phyloP scores from a whole-genome alignment of 192 early-diverging fungal species.

The Coemansia sp. region DNA sequence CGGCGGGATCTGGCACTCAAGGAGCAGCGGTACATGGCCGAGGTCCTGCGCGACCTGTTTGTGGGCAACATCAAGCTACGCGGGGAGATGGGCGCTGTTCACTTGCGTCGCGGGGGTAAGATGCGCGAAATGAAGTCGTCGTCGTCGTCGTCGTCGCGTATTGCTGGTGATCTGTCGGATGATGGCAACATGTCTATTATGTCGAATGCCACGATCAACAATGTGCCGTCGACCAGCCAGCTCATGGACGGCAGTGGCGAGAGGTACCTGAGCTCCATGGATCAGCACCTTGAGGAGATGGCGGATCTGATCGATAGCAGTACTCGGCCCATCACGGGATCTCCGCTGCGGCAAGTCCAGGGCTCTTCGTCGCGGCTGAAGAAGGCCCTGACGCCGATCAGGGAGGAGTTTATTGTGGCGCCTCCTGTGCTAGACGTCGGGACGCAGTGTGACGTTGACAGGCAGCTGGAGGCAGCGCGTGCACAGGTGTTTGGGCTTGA shows the following conservation, averaged over 20 bases:
- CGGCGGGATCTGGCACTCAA: constrained; percentile 21
- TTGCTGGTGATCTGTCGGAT: constrained; percentile 23
- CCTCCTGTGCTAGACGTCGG: constrained; percentile 7
- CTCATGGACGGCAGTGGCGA: constrained; percentile 31
- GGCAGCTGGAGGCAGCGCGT: constrained; percentile 7
- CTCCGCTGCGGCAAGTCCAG: no score
- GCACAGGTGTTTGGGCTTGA: constrained; percentile 10
- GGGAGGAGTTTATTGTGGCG: constrained; percentile 20
- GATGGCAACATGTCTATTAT: constrained; percentile 27
- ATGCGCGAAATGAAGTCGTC: constrained; percentile 22
- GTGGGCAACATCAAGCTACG: constrained; percentile 36
- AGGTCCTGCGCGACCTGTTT: constrained; percentile 29
- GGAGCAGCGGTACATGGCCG: constrained; percentile 35
- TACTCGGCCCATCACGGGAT: not conserved
- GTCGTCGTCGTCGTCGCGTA: constrained; percentile 10
- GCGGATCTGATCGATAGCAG: constrained; percentile 40
- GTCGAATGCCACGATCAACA: constrained; percentile 24
- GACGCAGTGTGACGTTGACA: constrained; percentile 19
- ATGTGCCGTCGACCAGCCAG: constrained; percentile 41
- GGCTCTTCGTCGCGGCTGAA: not conserved
- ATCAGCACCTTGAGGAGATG: constrained; percentile 42
- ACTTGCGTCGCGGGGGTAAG: constrained; percentile 37
- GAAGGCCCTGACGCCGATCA: constrained; percentile 44
- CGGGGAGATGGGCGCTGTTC: constrained; percentile 20
- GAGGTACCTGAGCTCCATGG: constrained; percentile 24